Base-by-base conservation (phyloP, 148 eudicot genomes). In the Fagopyrum tataricum region DNA sequence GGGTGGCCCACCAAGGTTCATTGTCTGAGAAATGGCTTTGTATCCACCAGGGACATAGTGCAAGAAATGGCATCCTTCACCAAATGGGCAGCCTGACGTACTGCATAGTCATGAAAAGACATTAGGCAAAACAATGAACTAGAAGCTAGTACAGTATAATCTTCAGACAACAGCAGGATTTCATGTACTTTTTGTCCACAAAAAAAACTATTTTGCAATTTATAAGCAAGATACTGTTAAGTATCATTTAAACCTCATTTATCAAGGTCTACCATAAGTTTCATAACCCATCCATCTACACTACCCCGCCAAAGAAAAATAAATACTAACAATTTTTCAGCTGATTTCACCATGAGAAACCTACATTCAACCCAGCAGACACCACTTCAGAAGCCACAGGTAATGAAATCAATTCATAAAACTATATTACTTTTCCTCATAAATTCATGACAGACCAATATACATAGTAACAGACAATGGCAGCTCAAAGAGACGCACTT, bases 21-120 rank as follows among this genome's bases (percentile, higher is more conserved):
- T 31, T 82, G 88, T 89, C 73, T 94, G 96, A 48, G 96, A 73
- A n/a, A 90, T 90, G 14, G 93, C 89, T 72, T 94, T 94, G 48
- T 79, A 76, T 71, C 98, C 98, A 71, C 98, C 97, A 7, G 89
- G 97, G 18, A 94, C 96, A 55, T 94, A 81, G 74, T 94, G 98
- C 81, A 86, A 52, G 77, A 94, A 94, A 80, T 91, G 97, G 79
- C 98, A 94, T 4, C 83, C 79, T 75, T 94, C 98, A 4, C 98
- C 98, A 81, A 89, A 94, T 37, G 80, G 98, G 79, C 98, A 93
- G 5, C 98, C 98, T 39, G 95, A 76, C 42, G 95, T 82, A 77
- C 98, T 91, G 97, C 91, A 87, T 64, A 8, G 13, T 39, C 43
- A 64, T 14, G 69, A 39, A 64, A 7, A 24, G 43, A 70, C 26